These are phyloP conservation scores for Mariannaea sp. DNA, from an alignment of 2,329 filamentous ascomycete species.

Conservation along the genomic window DNA sequence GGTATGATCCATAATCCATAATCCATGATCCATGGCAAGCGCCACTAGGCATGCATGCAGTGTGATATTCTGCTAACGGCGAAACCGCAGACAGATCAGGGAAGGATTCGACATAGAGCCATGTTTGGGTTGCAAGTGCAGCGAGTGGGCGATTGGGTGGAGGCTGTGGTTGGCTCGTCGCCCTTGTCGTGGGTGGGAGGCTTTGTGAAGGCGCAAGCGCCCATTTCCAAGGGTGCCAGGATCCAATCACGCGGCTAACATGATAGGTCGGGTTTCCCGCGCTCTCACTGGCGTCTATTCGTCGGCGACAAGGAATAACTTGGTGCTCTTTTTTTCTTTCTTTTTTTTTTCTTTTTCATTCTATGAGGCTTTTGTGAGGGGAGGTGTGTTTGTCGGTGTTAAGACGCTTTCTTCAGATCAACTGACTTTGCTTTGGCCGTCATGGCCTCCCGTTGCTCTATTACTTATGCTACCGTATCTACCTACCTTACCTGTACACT, in stretches of 20 bases:
- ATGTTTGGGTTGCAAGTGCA: conserved; percentile 21
- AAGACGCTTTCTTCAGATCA: no score
- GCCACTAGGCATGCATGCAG: conserved; percentile 40
- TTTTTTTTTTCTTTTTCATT: no score
- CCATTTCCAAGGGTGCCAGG: conserved; percentile 20
- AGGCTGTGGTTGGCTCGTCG: conserved; percentile 30
- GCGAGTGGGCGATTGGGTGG: conserved; percentile 18
- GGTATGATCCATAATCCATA: background rate
- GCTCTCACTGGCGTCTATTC: conserved; percentile 40
- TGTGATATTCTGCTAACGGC: conserved; percentile 33
- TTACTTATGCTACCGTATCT: no score
- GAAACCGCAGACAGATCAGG: conserved; percentile 28
- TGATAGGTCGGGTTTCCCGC: conserved; percentile 35
- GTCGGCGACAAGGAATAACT: background rate
- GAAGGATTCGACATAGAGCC: conserved; percentile 29
- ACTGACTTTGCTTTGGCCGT: no score
- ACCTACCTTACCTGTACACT: no score
- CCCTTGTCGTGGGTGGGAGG: conserved; percentile 27
- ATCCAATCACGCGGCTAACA: conserved; percentile 39
- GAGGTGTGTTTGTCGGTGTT: conserved; percentile 13
- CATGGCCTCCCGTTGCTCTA: no score
- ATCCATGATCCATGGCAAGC: conserved; percentile 29
- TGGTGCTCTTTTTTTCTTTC: background rate
- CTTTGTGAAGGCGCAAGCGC: conserved; percentile 39
- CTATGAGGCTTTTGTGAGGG: conserved; percentile 16